Base-by-base conservation (phyloP, 1,139 yeast species). In the Arxiozyma bovina region DNA sequence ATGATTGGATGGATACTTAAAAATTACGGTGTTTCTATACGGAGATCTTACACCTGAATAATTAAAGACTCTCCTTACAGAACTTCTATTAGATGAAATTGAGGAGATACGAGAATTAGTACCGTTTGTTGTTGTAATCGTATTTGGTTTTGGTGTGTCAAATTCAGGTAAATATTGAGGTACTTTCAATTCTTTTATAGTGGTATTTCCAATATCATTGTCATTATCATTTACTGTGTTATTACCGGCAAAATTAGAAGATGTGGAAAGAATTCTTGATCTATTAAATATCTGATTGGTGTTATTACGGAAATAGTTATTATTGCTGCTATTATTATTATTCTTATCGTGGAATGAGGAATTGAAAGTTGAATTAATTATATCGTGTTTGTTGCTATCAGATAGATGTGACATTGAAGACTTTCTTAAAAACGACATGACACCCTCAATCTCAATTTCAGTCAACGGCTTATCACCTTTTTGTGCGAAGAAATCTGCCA, bases 361-460 rank as follows among this genome's bases (percentile, higher is more conserved):
- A 18, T 61, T 53, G 17, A 61, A 53, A 6, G 53, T 59, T 6
- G 65, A 54, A 15, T 50, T 45, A 17, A 50, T 54, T 11, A 48
- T 23, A 20, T 53, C 34, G 34, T 42, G 27, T 9, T 34, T 23
- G 27, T 43, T 11, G 25, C n/a, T 17, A 25, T 25, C 25, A 25
- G 25, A 45, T 30, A 48, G 20, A 22, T 40, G 45, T 30, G 48
- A 38, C 48, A 45, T 30, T 45, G 48, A 42, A 4, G 76, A 70
- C 54, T 72, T 73, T 57, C 67, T 79, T 67, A 77, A 74, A 27
- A 83, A 63, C 1, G 95, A 80, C 64, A 87, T 70, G 0, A 90
- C 96, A 4, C 96, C 96, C 65, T 85, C 95, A 60, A 84, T 79
- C 68, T 91, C 98, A 50, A 89, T 75, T 20, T 85, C 90, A 12